Evolutionary conservation across 129 eudicot species (phyloP).

Genomic region (Flaveria trinervia): DNA sequence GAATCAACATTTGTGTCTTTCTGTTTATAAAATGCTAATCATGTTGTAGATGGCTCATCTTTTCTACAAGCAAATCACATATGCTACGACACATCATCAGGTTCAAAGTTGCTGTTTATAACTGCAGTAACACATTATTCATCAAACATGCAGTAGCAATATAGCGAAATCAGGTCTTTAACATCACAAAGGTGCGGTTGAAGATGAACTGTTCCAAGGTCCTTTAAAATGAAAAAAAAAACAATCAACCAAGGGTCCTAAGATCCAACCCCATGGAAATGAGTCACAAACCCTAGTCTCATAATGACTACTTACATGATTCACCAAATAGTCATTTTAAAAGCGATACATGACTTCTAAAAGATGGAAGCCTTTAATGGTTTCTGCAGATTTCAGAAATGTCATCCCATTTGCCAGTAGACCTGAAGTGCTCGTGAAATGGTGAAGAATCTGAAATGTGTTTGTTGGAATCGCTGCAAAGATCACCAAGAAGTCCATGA

Average conservation of each 20-base stretch:
- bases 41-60: background rate
- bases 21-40: background rate
- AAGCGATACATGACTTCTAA: constrained; percentile 6
- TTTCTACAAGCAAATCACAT: constrained; percentile 2
- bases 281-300: constrained; percentile 34
- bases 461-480: constrained; percentile 42
- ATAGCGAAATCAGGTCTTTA: constrained; percentile 31
- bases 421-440: constrained; percentile 23
- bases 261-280: constrained; percentile 19
- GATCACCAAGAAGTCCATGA: constrained; percentile 56
- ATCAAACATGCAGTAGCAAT: constrained; percentile 23
- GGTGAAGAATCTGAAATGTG: constrained; percentile 29
- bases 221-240: background rate
- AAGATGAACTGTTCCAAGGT: constrained; percentile 25
- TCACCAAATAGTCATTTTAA: constrained; percentile 34
- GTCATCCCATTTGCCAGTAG: constrained; percentile 38
- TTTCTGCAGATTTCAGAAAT: constrained; percentile 35
- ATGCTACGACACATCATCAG: background rate
- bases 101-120: background rate
- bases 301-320: constrained; percentile 26
- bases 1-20: no score
- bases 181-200: constrained; percentile 31
- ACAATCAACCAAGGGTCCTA: background rate
- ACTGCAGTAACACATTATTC: constrained; percentile 23
- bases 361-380: constrained; percentile 13